Evolutionary conservation across 371 early-diverging fungal genomes (phyloP).

Genomic region (Mortierella sp.): DNA sequence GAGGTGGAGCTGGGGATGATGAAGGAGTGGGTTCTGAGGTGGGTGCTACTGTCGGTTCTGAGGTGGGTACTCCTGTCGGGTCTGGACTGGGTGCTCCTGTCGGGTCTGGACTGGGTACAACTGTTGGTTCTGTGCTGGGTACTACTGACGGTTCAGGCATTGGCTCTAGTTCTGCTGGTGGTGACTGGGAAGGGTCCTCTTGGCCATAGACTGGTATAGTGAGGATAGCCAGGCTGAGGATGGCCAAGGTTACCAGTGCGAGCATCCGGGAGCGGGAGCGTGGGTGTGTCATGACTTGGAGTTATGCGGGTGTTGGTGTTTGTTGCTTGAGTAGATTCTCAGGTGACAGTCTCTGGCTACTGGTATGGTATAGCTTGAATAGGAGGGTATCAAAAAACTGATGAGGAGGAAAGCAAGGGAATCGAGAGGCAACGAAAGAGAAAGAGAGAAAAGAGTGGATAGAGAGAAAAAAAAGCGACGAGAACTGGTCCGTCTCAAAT

Average conservation of each 20-base stretch:
- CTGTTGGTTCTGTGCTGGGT: neutral
- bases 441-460: slow-evolving; percentile 6
- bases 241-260: neutral
- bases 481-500: neutral
- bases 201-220: slow-evolving; percentile 9
- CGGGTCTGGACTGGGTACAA: neutral
- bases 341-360: neutral
- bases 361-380: neutral
- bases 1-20: neutral
- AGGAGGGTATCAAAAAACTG: neutral
- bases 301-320: neutral
- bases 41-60: neutral
- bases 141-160: neutral
- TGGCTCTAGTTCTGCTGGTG: too few relatives aligned
- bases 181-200: neutral
- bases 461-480: neutral
- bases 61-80: neutral
- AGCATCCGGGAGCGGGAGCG: neutral
- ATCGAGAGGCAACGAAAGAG: slow-evolving; percentile 5
- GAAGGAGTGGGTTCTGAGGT: neutral
- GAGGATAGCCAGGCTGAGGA: neutral
- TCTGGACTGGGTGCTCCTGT: neutral
- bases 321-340: neutral
- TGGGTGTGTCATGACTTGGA: neutral
- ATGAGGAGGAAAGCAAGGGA: neutral